Conservation (phyloP, 108 stramenopile species). For the Nitzschia inconspicua region DNA sequence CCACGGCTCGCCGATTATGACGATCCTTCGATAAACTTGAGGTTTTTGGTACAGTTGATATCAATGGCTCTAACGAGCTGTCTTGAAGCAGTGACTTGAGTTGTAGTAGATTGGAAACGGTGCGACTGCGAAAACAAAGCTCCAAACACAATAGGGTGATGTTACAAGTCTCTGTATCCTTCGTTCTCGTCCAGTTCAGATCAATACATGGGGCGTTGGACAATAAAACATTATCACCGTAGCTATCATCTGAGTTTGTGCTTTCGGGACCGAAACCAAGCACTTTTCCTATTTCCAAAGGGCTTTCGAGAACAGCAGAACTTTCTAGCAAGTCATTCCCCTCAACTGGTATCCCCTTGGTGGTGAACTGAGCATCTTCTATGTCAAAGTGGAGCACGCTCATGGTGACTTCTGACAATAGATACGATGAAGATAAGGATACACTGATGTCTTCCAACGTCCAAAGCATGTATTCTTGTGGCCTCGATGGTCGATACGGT, state of each 20-base stretch:
- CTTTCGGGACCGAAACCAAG: conserved; percentile 25
- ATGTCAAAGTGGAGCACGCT: conserved; percentile 61
- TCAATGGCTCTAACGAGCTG: neutral
- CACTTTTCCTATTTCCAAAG: conserved; percentile 33
- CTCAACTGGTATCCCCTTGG: neutral
- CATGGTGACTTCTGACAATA: conserved; percentile 29
- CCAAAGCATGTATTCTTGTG: conserved; percentile 52
- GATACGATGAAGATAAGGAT: conserved; percentile 21
- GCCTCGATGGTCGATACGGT: neutral
- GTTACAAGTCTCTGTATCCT: conserved; percentile 21
- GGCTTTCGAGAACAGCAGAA: neutral
- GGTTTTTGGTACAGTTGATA: neutral
- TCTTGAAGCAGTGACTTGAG: neutral
- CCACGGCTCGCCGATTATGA: neutral
- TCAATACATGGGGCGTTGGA: conserved; percentile 54
- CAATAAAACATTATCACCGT: conserved; percentile 15
- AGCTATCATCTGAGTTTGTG: conserved; percentile 25
- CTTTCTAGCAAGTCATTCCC: neutral
- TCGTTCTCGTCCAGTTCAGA: conserved; percentile 15
- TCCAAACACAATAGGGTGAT: conserved; percentile 45
- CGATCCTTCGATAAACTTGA: neutral
- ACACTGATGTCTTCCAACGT: conserved; percentile 52
- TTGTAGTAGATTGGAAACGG: conserved; percentile 26
- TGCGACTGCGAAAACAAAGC: conserved; percentile 38
- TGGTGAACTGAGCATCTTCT: conserved; percentile 48